phyloP scores from a whole-genome alignment of 2,329 filamentous ascomycete species.

The Metarhizium rileyi region DNA sequence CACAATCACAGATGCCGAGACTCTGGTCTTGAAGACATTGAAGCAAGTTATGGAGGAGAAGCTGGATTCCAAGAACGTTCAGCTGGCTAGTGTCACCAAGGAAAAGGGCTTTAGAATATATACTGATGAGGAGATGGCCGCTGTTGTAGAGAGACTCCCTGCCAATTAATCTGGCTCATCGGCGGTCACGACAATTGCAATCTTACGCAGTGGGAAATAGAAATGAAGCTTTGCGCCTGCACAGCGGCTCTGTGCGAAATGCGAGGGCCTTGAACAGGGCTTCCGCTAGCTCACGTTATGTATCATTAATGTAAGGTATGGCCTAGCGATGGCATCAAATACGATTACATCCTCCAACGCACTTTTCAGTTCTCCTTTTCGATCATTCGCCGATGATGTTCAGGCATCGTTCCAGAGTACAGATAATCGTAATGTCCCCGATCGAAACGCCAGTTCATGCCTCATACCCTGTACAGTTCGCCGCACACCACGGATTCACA shows the following conservation, averaged over 20 bases:
- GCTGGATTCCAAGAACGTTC: slow-evolving; percentile 96
- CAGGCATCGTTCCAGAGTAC: background rate
- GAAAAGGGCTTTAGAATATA: slow-evolving; percentile 99
- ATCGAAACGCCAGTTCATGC: background rate
- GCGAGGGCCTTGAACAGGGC: background rate
- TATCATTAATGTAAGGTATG: slow-evolving; percentile 21
- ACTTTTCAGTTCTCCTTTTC: background rate
- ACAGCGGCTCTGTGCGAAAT: background rate
- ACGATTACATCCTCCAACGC: slow-evolving; percentile 2
- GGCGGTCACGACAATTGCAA: background rate
- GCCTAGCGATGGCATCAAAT: slow-evolving; percentile 9
- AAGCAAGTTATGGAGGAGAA: slow-evolving; percentile 99
- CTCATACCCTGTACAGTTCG: background rate
- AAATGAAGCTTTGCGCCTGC: background rate
- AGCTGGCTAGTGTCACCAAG: slow-evolving; percentile 94
- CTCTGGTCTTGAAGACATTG: slow-evolving; percentile 89
- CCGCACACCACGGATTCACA: too few relatives aligned
- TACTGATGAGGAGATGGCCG: slow-evolving; percentile 92
- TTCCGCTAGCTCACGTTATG: slow-evolving; percentile 10
- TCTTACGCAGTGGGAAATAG: slow-evolving; percentile 10
- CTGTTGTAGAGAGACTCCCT: slow-evolving; percentile 75
- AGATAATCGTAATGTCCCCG: background rate
- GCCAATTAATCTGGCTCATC: slow-evolving; percentile 39
- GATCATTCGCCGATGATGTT: background rate
- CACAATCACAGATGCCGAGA: slow-evolving; percentile 86